These are phyloP conservation scores for Catharanthus roseus DNA, from an alignment of 257 asterid species.

Conservation along the genomic window DNA sequence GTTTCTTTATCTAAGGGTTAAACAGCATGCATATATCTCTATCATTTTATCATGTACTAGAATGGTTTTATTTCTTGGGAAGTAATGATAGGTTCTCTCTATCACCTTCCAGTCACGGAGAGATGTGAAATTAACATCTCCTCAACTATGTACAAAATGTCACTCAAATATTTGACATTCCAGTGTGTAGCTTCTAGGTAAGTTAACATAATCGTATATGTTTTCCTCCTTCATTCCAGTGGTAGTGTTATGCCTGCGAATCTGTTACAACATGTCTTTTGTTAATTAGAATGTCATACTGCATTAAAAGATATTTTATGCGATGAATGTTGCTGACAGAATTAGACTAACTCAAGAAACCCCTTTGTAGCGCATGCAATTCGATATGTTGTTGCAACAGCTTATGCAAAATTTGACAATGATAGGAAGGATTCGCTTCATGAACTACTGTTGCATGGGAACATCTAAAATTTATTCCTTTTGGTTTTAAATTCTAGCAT, in stretches of 20 bases:
- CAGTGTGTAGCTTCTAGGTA: slow-evolving; percentile 61
- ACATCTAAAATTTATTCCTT: slow-evolving; percentile 21
- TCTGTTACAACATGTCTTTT: not conserved
- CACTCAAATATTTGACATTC: slow-evolving; percentile 55
- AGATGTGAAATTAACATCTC: slow-evolving; percentile 89
- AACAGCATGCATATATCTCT: not conserved
- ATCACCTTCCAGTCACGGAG: slow-evolving; percentile 58
- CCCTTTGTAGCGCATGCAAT: slow-evolving; percentile 89
- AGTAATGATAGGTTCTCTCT: not conserved
- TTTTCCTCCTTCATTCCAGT: not conserved
- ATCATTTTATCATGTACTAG: not conserved
- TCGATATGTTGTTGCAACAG: slow-evolving; percentile 84
- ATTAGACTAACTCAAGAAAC: slow-evolving; percentile 75
- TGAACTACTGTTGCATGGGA: slow-evolving; percentile 77
- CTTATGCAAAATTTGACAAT: slow-evolving; percentile 52
- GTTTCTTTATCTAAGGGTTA: not conserved
- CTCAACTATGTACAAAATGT: slow-evolving; percentile 76
- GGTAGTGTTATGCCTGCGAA: not conserved
- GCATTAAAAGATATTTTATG: not conserved
- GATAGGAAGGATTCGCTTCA: slow-evolving; percentile 55
- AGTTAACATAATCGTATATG: slow-evolving; percentile 12
- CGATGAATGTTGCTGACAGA: slow-evolving; percentile 14
- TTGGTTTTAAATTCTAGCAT: slow-evolving; percentile 17
- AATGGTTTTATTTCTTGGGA: not conserved
- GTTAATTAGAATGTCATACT: not conserved